Evolutionary conservation across 106 monocot species (phyloP).

Genomic region (Dendrobium officinale): DNA sequence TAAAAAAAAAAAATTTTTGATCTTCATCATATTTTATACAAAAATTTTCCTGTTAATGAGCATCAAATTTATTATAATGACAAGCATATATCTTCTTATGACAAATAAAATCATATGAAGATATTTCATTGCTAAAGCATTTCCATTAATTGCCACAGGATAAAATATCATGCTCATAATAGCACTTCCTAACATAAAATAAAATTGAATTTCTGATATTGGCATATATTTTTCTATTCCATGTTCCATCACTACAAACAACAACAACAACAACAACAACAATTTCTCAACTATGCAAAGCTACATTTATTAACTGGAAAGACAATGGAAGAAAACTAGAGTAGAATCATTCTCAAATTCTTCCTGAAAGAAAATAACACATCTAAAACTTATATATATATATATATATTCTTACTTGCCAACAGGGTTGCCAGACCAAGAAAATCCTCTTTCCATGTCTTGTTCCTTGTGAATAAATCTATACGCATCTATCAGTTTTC

Average conservation of each 20-base stretch:
- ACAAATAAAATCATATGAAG: not conserved
- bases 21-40: not conserved
- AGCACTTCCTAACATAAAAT: not conserved
- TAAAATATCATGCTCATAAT: not conserved
- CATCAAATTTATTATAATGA: not conserved
- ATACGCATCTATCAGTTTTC: conserved; percentile 71
- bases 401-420: conserved; percentile 52
- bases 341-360: too few relatives aligned
- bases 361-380: not conserved
- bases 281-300: not conserved
- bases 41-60: not conserved
- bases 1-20: not conserved
- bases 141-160: too few relatives aligned
- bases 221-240: too few relatives aligned
- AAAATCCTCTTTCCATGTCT: conserved; percentile 64
- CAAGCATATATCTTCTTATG: not conserved
- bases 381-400: not conserved
- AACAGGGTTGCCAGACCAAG: conserved; percentile 74
- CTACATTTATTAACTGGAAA: not conserved
- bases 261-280: too few relatives aligned
- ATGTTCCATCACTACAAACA: too few relatives aligned
- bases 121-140: not conserved
- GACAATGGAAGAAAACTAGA: not conserved
- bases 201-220: too few relatives aligned
- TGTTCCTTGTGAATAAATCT: conserved; percentile 62